A percentile compares a stretch with the other conserved stretches of the same genome.
Evolutionary conservation across 768 basidiomycete genomes (phyloP).

Genomic region (Termitomyces bulborhizus): DNA sequence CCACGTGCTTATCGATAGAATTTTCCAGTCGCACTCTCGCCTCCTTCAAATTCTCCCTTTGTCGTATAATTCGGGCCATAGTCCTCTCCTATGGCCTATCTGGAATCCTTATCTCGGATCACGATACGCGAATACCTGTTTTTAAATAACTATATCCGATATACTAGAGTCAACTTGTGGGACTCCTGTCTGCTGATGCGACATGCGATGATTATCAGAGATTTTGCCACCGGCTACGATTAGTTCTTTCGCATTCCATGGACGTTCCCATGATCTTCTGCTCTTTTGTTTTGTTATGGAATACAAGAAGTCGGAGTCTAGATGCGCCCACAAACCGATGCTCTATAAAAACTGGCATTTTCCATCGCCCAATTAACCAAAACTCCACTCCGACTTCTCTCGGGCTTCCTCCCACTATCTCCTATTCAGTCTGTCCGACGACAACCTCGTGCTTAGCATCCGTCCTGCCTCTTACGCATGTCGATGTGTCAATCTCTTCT

Average conservation of each 20-base stretch:
- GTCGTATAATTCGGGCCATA: constrained; percentile 78
- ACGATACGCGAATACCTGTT: too few relatives aligned
- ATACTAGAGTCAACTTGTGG: too few relatives aligned
- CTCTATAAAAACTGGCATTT: neutral
- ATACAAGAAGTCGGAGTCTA: neutral
- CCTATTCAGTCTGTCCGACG: neutral
- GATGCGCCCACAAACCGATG: neutral
- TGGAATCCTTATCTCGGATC: too few relatives aligned
- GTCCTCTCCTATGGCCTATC: constrained; percentile 38
- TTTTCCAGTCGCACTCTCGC: constrained; percentile 75
- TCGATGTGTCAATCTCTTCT: neutral
- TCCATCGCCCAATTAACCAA: neutral
- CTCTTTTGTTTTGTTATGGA: neutral
- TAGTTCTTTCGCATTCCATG: neutral
- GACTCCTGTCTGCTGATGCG: neutral
- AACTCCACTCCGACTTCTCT: neutral
- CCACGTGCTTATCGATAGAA: too few relatives aligned
- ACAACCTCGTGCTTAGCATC: neutral
- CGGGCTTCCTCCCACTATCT: neutral
- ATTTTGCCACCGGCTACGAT: neutral
- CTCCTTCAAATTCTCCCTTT: constrained; percentile 87
- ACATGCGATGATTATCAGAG: neutral
- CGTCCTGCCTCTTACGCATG: neutral
- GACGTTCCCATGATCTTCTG: neutral
- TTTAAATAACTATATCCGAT: too few relatives aligned